Evolutionary conservation across 305 asterid genomes (phyloP).

Genomic region (Nicotiana rustica): DNA sequence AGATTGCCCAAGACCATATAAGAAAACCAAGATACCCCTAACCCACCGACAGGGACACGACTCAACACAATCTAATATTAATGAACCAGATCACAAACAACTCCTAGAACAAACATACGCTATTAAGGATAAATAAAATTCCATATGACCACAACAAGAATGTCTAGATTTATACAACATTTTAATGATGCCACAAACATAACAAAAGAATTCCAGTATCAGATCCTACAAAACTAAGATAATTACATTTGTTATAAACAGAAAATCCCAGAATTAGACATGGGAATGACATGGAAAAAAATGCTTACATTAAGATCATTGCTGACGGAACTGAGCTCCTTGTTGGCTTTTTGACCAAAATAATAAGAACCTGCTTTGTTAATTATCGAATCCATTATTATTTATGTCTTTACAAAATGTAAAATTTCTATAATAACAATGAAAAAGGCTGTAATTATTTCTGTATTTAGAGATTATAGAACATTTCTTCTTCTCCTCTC

Average conservation of each 20-base stretch:
- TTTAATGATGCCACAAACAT: background rate
- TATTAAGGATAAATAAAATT: background rate
- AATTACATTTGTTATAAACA: background rate
- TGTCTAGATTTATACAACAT: background rate
- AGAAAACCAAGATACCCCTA: no score
- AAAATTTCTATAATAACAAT: background rate
- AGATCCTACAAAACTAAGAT: background rate
- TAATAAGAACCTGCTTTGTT: conserved; percentile 90
- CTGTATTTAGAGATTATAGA: background rate
- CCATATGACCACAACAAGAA: no score
- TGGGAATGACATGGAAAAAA: conserved; percentile 7
- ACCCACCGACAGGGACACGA: no score
- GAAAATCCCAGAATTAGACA: background rate
- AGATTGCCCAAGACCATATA: no score
- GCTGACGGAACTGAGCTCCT: conserved; percentile 82
- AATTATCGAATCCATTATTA: conserved; percentile 76
- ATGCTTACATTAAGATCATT: conserved; percentile 75
- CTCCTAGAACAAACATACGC: background rate
- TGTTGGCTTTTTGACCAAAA: conserved; percentile 84
- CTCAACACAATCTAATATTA: no score
- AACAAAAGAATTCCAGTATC: background rate
- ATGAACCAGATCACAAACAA: background rate
- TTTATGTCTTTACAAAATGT: background rate
- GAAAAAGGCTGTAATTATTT: background rate
- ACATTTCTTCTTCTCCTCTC: background rate